phyloP scores from a whole-genome alignment of 2,329 filamentous ascomycete species.

The Colletotrichum tropicale region DNA sequence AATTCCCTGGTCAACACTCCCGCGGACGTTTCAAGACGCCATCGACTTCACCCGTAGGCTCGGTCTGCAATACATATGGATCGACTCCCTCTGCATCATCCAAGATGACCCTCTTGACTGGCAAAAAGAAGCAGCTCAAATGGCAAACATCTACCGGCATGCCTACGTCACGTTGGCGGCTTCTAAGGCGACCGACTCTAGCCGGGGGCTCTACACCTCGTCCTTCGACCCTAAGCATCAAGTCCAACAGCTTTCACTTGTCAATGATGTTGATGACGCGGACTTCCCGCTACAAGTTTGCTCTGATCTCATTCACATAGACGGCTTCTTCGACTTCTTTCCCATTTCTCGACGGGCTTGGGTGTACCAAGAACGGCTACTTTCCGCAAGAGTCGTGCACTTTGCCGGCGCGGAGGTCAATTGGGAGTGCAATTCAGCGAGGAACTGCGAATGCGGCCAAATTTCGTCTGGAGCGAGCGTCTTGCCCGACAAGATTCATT shows the following conservation, averaged over 20 bases:
- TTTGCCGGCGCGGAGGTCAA: not conserved
- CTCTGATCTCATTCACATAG: not conserved
- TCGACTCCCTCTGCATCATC: too few species aligned
- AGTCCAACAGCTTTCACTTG: not conserved
- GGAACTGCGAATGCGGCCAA: not conserved
- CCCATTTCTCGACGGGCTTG: not conserved
- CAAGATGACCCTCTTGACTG: conserved; percentile 19
- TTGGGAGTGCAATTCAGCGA: not conserved
- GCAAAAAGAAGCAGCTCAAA: conserved; percentile 10
- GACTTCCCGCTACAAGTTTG: not conserved
- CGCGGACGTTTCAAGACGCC: conserved; percentile 22
- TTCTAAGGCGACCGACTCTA: not conserved
- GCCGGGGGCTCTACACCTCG: not conserved
- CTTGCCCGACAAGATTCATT: not conserved
- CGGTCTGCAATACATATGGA: conserved; percentile 24
- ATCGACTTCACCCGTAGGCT: conserved; percentile 15
- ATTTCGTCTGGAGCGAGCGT: not conserved
- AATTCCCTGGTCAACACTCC: not conserved
- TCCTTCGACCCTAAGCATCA: not conserved
- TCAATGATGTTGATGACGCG: not conserved
- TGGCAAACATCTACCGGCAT: conserved; percentile 20
- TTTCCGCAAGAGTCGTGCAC: not conserved
- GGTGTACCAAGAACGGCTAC: not conserved
- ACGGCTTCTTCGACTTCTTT: not conserved
- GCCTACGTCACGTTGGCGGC: conserved; percentile 7